Base-by-base conservation (phyloP, 306 rosid genomes). In the Cucurbita pepo region DNA sequence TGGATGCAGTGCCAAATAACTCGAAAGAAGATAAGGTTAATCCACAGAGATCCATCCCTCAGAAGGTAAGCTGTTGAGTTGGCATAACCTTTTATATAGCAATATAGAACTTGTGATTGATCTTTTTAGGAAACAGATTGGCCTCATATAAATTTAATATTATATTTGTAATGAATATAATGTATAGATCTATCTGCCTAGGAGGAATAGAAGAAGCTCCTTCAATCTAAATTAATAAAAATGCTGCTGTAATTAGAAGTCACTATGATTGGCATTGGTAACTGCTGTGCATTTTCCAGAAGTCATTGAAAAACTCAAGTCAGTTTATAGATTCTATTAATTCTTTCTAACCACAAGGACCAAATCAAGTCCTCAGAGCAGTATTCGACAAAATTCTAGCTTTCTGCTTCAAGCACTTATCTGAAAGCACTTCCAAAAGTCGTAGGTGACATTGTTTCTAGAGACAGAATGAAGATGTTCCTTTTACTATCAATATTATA, bases 41-140 rank as follows among this genome's bases (percentile, higher is more conserved):
- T 70, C 80, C 69, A 77, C 77, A 45, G 36, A 83, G 59, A 79
- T 76, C 91, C 56, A 76, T 63, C 3, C 78, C 85, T 75, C 86
- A 88, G 77, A 90, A 90, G 96, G 98, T 88, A 77, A 86, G 82
- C 75, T 73, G 72, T 71, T 71, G 56, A 47, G 59, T 80, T 54
- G 38, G 62, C 56, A 25, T 66, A 43, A 52, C 62, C 53, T 15
- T 44, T 65, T 52, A 43, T 45, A 43, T 63, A 6, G 0, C 13
- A 63, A 6, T 4, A 38, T 8, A 16, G 10, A 61, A 41, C 36
- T 40, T 52, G 19, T 52, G n/a, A n/a, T 36, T 16, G 60, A n/a
- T 64, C 34, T 34, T 57, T n/a, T 41, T 52, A 40, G 52, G 40
- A 44, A 64, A 10, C 71, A 64, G 5, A n/a, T 21, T 62, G 22